Evolutionary conservation across 352 stramenopile species (phyloP), one percentile per base, ranked within the genome.

Genomic region (Peronospora destructor): DNA sequence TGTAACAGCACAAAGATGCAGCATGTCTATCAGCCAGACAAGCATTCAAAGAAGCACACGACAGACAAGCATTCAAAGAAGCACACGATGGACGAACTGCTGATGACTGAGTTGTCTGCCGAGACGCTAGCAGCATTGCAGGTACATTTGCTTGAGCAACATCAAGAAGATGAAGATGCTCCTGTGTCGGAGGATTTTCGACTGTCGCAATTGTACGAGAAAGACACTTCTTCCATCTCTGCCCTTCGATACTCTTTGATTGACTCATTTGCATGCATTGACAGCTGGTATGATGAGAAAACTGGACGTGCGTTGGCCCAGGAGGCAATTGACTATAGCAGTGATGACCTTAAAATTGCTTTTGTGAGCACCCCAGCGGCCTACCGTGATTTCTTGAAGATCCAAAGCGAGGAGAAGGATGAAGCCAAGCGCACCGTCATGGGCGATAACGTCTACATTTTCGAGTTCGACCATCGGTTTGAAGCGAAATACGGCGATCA

Each of bases 291-390:
- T 29, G 68, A 78, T 29, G 56, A 71, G 14, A 56, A 61, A 25
- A 78, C 68, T 7, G 68, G 65, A 26, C 59, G 64, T n/a, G 62
- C 61, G 8, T 30, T 78, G 12, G 68, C 68, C 4, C 45, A 71
- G 16, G 68, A 78, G 42, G 68, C 64, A 13, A 66, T 73, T 32
- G 68, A 78, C 17, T 50, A 73, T 34, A 78, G 65, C 50, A 68
- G 52, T 40, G 46, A 49, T 12, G 63, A 73, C 23, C 56, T 69
- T 2, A 51, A 51, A 2, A 75, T 78, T 25, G 68, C 68, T 14
- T 76, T 78, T 44, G 66, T 78, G 40, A 78, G 68, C 42, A 78
- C 68, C 0, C 68, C 68, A 13, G 68, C 68, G 1, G 68, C 68
- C 9, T 73, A 71, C 23, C 57, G 64, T 11, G 52, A 68, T 42